Evolutionary conservation across 2,329 filamentous ascomycete genomes (phyloP), one percentile per base, ranked within the genome.

Genomic region (Allantophomopsis cytisporea): DNA sequence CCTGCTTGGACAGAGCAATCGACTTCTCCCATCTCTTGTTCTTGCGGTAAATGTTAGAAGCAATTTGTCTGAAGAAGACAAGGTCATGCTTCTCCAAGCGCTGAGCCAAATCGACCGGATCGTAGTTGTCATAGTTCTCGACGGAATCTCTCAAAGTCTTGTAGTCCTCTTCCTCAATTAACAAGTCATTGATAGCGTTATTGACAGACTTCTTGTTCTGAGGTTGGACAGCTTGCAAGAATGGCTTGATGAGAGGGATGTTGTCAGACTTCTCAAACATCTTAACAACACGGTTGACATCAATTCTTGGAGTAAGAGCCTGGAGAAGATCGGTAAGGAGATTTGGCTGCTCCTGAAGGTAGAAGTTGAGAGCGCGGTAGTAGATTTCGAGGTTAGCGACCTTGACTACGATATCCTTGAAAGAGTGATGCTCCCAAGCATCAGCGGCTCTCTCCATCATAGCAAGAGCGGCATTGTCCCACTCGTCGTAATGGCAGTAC

Each of bases 11-110:
- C 36, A 98, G 69, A 28, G 86, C 77, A 60, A 98, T 98, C 4
- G 88, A 95, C 68, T 96, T 96, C 68, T 96, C 89, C 93, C 93
- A 98, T 47, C 91, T 78, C 81, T 96, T 96, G 71, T 94, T 96
- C 75, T 96, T 98, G 60, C 93, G 87, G 69, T 96, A 98, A 62
- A 98, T 98, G 64, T 73, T 94, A 49, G 93, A 87, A 4, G 91
- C 91, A 55, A 98, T 94, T 63, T 98, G 91, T 56, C 91, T 82
- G 82, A 98, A 98, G 73, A 98, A 98, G 47, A 98, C 88, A 37
- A 98, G 68, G 41, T 98, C 91, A 57, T 98, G 93, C 68, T 91
- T 91, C 74, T 98, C 93, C 10, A 98, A 71, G 41, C 91, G 83
- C 57, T 83, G 75, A 2, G 91, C 93, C 44, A 98, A 76, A 18